A percentile compares a stretch with the other conserved stretches of the same genome.
These are phyloP conservation scores for Aureobasidium melanogenum DNA, from an alignment of 2,329 filamentous ascomycete species.

Conservation along the genomic window DNA sequence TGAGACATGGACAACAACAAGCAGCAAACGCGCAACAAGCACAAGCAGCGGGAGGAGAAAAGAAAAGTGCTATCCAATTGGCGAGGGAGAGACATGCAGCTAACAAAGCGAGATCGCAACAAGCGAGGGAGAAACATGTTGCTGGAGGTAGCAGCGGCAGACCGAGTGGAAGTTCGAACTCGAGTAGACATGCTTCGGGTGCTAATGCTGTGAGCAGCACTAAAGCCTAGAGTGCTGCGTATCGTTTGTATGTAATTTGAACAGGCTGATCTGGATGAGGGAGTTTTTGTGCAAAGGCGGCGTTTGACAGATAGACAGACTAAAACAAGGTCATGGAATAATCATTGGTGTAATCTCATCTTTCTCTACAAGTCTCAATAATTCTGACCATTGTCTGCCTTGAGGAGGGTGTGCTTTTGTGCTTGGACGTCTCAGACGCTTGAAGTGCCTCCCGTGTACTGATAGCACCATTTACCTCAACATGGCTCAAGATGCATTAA, in stretches of 20 bases:
- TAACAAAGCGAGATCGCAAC: slow-evolving; percentile 30
- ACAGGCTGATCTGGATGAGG: neutral
- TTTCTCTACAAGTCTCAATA: too few species aligned
- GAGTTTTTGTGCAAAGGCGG: too few species aligned
- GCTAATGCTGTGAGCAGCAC: slow-evolving; percentile 4
- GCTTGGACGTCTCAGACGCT: too few species aligned
- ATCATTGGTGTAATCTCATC: too few species aligned
- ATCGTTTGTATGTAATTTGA: neutral
- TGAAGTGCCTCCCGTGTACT: too few species aligned
- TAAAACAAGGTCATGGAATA: too few species aligned
- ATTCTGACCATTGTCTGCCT: too few species aligned
- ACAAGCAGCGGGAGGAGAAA: slow-evolving; percentile 11
- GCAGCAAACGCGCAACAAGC: neutral
- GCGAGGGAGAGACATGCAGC: slow-evolving; percentile 49
- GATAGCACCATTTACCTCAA: neutral
- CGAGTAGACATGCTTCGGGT: slow-evolving; percentile 5
- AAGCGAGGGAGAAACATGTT: neutral
- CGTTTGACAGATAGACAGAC: too few species aligned
- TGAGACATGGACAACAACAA: neutral
- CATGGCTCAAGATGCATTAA: neutral
- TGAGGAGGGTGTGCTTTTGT: too few species aligned
- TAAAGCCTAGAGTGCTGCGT: neutral
- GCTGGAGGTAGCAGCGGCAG: neutral
- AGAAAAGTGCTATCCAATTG: slow-evolving; percentile 46
- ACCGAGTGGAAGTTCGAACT: neutral